Percentiles rank a stretch among this genome's conserved stretches.
phyloP scores from a whole-genome alignment of 495 filamentous ascomycete genomes.

The Aspergillus diversus region DNA sequence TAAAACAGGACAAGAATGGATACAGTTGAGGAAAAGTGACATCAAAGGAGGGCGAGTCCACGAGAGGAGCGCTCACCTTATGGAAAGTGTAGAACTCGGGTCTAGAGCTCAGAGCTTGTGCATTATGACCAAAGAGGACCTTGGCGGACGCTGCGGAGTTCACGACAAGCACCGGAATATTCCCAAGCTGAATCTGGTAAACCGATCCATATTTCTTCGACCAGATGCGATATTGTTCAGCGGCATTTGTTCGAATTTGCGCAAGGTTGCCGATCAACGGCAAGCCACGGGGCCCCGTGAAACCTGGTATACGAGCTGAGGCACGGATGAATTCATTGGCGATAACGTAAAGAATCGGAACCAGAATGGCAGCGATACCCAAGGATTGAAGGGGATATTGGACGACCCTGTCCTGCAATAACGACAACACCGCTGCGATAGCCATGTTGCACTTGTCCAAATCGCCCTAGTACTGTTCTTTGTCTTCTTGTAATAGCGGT shows the following conservation, averaged over 20 bases:
- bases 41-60: not conserved
- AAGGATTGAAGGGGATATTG: conserved; percentile 36
- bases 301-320: conserved; percentile 51
- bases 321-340: conserved; percentile 56
- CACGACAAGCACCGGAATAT: conserved; percentile 62
- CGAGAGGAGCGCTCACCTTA: conserved; percentile 44
- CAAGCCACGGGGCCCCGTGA: conserved; percentile 58
- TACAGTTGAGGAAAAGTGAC: not conserved
- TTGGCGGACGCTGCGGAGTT: conserved; percentile 61
- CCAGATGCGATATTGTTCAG: conserved; percentile 64
- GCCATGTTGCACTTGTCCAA: conserved; percentile 32
- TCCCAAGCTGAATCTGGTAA: conserved; percentile 68
- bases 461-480: not conserved
- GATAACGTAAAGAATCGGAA: conserved; percentile 50
- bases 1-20: not conserved
- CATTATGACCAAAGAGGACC: conserved; percentile 60
- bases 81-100: conserved; percentile 70
- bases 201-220: conserved; percentile 59
- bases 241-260: conserved; percentile 61
- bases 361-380: conserved; percentile 28
- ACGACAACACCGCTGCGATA: conserved; percentile 30
- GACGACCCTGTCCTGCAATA: conserved; percentile 28
- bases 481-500: conserved; percentile 1
- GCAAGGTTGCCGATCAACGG: conserved; percentile 67
- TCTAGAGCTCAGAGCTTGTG: conserved; percentile 60